Base-by-base conservation (phyloP, 129 eudicot species). In the Chrysanthemum makinoi region DNA sequence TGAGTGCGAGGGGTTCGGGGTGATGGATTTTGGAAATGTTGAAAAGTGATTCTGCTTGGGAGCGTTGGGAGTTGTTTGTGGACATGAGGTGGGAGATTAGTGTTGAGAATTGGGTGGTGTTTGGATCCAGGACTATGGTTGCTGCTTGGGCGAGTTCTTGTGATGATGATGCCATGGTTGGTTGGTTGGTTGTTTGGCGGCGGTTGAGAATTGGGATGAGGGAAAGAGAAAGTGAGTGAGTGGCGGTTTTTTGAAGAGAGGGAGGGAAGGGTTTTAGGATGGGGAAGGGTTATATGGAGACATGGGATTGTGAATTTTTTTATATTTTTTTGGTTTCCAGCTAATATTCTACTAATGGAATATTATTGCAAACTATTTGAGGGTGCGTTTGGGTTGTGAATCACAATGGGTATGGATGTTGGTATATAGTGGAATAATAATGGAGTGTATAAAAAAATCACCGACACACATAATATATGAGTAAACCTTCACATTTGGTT, bases 51-150 rank as follows among this genome's bases (percentile, higher is more conserved):
- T 95, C 96, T 24, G 96, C 97, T 35, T 88, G 83, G 14, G 97
- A 88, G 7, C 97, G 94, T 69, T 80, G 91, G 39, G 90, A 96
- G 95, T 95, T 95, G 74, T 76, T 75, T 67, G 96, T 46, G 74
- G 97, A 95, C 96, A 86, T 88, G 54, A 95, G 87, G 50, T 86
- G 80, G 1, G 99, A 84, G 65, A 95, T 88, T 55, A 95, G 83
- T 75, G 97, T 80, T 61, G 90, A 95, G 78, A 90, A 95, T 9
- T 74, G 96, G 13, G 96, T 66, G 46, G 74, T 73, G 80, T 90
- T 86, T 8, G 91, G 89, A 3, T 91, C 91, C 57, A 95, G 91
- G 65, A 95, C 91, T 46, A 95, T 66, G 66, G 92, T 81, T 43
- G 91, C 80, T 16, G 88, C 54, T 57, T 86, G 85, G 16, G 89